Conservation (phyloP, 164 flowering plant genomes). For the Sedum album region DNA sequence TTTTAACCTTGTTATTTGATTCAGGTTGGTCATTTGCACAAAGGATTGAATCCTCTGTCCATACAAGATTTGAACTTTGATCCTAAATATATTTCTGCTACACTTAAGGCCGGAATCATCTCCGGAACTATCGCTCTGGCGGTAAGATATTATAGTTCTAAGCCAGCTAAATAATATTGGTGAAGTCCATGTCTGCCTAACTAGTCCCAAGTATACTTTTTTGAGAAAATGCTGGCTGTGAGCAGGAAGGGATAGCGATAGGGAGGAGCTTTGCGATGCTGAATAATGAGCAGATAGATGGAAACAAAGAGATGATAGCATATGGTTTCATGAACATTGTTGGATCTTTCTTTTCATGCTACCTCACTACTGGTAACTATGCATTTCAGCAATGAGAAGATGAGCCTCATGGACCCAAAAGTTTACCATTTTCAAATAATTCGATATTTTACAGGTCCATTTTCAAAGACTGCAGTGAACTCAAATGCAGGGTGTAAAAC, state of each 20-base stretch:
- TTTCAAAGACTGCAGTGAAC: slow-evolving; percentile 89
- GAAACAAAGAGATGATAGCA: slow-evolving; percentile 93
- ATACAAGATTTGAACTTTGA: slow-evolving; percentile 42
- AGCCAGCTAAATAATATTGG: not conserved
- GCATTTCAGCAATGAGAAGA: not conserved
- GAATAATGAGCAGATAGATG: slow-evolving; percentile 66
- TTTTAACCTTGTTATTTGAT: not conserved
- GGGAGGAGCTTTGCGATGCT: slow-evolving; percentile 75
- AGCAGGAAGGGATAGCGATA: slow-evolving; percentile 90
- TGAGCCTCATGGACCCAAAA: too few relatives aligned
- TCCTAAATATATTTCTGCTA: slow-evolving; percentile 26
- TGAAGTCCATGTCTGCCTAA: not conserved
- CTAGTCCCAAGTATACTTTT: not conserved
- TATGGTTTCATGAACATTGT: slow-evolving; percentile 87
- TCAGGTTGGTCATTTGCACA: slow-evolving; percentile 69
- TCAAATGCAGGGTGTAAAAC: slow-evolving; percentile 69
- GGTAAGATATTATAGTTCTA: slow-evolving; percentile 28
- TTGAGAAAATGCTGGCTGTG: not conserved
- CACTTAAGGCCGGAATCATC: slow-evolving; percentile 49
- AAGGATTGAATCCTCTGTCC: slow-evolving; percentile 66
- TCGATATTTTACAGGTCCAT: slow-evolving; percentile 53
- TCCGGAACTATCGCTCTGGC: slow-evolving; percentile 62
- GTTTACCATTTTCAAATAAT: too few relatives aligned
- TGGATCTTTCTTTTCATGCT: slow-evolving; percentile 84
- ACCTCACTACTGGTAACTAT: slow-evolving; percentile 71